These are phyloP conservation scores for Casuarina cunninghamiana DNA, from an alignment of 306 rosid species.

Conservation along the genomic window DNA sequence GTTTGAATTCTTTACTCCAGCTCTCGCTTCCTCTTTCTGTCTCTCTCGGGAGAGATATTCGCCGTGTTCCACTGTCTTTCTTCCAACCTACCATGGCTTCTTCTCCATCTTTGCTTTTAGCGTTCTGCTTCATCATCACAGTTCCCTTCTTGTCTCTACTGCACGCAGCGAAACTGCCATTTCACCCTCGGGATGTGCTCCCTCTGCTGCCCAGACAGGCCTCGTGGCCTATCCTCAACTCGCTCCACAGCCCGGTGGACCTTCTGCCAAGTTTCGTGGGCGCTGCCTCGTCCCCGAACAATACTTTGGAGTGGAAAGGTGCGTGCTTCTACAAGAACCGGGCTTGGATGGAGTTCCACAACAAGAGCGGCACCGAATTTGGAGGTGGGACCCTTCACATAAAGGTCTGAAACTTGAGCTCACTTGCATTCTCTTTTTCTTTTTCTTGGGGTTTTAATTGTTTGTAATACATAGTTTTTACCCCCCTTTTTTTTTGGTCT, in stretches of 20 bases:
- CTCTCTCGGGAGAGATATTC: neutral
- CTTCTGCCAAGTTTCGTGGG: slow-evolving; percentile 81
- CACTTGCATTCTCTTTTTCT: neutral
- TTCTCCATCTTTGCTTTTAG: slow-evolving; percentile 13
- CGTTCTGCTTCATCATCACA: slow-evolving; percentile 10
- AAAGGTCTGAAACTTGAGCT: slow-evolving; percentile 41
- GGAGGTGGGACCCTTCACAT: slow-evolving; percentile 97
- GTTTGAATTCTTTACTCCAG: too few relatives aligned
- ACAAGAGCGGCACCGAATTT: slow-evolving; percentile 51
- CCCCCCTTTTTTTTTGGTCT: neutral
- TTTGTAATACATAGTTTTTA: neutral
- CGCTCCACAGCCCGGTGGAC: slow-evolving; percentile 70
- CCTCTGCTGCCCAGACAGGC: slow-evolving; percentile 79
- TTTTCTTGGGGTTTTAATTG: neutral
- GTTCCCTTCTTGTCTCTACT: slow-evolving; percentile 3
- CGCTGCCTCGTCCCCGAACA: slow-evolving; percentile 49
- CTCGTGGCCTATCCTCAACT: slow-evolving; percentile 81
- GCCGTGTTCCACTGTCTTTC: neutral
- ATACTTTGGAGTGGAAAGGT: slow-evolving; percentile 61
- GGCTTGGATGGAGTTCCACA: slow-evolving; percentile 89
- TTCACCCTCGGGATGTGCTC: slow-evolving; percentile 65
- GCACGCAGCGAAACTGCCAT: slow-evolving; percentile 36
- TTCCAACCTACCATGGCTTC: slow-evolving; percentile 21
- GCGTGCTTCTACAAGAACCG: slow-evolving; percentile 75
- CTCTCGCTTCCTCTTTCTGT: too few relatives aligned